A percentile compares a stretch with the other conserved stretches of the same genome.
Conservation (phyloP, 2,329 filamentous ascomycete species). For the Penicillium aurantiogriseum region DNA sequence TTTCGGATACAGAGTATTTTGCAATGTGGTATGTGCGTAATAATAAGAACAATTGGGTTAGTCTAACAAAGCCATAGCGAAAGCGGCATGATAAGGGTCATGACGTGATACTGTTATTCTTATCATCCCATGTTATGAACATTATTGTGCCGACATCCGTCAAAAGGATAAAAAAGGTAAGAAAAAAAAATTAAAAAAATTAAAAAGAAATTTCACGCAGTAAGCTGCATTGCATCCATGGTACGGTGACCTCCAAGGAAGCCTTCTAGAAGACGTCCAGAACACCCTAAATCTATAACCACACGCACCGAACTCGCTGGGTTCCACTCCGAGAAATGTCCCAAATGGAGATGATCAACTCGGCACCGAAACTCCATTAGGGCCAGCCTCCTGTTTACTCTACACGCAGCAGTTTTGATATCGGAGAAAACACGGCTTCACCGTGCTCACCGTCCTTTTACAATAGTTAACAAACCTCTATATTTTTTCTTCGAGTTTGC, state of each 20-base stretch:
- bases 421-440: neutral
- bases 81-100: constrained; percentile 24
- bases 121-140: neutral
- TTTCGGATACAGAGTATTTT: constrained; percentile 8
- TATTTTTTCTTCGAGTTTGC: neutral
- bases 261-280: constrained; percentile 39
- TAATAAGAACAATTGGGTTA: neutral
- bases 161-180: neutral
- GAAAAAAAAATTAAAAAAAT: neutral
- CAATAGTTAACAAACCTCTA: neutral
- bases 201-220: neutral
- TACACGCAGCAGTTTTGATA: constrained; percentile 6
- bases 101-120: constrained; percentile 23
- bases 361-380: constrained; percentile 7
- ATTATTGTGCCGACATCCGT: constrained; percentile 13
- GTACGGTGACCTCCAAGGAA: constrained; percentile 16
- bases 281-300: constrained; percentile 23
- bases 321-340: constrained; percentile 14
- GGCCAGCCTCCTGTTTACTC: constrained; percentile 6
- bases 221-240: constrained; percentile 22
- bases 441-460: constrained; percentile 4
- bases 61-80: constrained; percentile 15
- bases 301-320: constrained; percentile 14
- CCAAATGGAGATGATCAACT: constrained; percentile 5
- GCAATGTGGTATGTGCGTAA: neutral